Evolutionary conservation across 1,139 yeast species (phyloP).

Genomic region (Cylindricascospora bacillispora): DNA sequence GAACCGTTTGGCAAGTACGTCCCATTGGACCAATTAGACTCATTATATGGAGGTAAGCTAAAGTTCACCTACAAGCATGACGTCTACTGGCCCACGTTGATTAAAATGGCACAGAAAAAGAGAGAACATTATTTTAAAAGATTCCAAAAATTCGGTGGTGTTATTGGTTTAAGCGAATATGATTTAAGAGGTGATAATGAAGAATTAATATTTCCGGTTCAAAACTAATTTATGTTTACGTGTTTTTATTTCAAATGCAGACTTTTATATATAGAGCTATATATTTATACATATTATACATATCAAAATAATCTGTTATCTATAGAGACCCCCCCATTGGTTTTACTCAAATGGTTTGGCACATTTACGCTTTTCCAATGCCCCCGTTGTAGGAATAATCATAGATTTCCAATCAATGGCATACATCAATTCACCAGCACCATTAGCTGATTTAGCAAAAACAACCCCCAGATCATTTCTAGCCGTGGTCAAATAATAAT

Average conservation of each 20-base stretch:
- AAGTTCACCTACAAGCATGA: slow-evolving; percentile 75
- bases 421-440: slow-evolving; percentile 71
- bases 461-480: slow-evolving; percentile 87
- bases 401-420: slow-evolving; percentile 96
- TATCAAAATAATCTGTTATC: no score
- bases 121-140: slow-evolving; percentile 44
- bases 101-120: slow-evolving; percentile 43
- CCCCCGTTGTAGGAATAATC: slow-evolving; percentile 71
- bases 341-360: slow-evolving; percentile 61
- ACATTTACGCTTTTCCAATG: slow-evolving; percentile 70
- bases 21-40: slow-evolving; percentile 68
- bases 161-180: slow-evolving; percentile 68
- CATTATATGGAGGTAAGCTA: slow-evolving; percentile 70
- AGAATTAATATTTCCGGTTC: slow-evolving; percentile 31
- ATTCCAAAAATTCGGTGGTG: slow-evolving; percentile 53
- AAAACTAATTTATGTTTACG: no score
- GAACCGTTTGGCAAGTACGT: slow-evolving; percentile 79
- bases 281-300: no score
- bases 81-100: slow-evolving; percentile 67
- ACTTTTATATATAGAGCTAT: no score
- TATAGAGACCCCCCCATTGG: no score
- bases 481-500: slow-evolving; percentile 83
- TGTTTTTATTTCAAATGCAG: no score
- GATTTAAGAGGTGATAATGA: slow-evolving; percentile 56
- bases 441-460: slow-evolving; percentile 60